Evolutionary conservation across 768 basidiomycete species (phyloP).

Genomic region (Rhizopogon roseolus): DNA sequence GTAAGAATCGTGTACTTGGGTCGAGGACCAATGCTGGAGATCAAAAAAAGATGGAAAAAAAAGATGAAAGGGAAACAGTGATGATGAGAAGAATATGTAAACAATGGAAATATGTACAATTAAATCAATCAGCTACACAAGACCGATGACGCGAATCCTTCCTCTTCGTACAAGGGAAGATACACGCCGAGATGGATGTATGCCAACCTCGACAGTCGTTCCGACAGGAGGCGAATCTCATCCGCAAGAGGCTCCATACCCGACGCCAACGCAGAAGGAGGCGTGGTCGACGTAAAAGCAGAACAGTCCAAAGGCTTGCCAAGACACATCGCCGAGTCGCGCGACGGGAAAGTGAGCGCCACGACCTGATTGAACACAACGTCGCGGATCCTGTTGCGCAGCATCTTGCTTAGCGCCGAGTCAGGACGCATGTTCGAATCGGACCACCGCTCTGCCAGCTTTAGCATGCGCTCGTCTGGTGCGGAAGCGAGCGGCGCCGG

Average conservation of each 20-base stretch:
- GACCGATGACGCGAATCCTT: slow-evolving; percentile 39
- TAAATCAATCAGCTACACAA: not conserved
- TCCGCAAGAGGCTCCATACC: slow-evolving; percentile 72
- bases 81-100: not conserved
- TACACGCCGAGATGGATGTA: slow-evolving; percentile 74
- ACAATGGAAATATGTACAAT: not conserved
- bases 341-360: slow-evolving; percentile 44
- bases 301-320: slow-evolving; percentile 20
- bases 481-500: slow-evolving; percentile 23
- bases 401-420: slow-evolving; percentile 55
- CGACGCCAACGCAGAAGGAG: slow-evolving; percentile 28
- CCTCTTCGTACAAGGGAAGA: slow-evolving; percentile 70
- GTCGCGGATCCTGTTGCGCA: slow-evolving; percentile 60
- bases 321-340: slow-evolving; percentile 29
- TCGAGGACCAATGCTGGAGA: not conserved
- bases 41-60: slow-evolving; percentile 1
- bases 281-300: slow-evolving; percentile 3
- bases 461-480: slow-evolving; percentile 51
- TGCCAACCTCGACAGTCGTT: slow-evolving; percentile 68
- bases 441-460: slow-evolving; percentile 69
- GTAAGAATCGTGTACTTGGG: not conserved
- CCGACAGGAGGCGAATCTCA: slow-evolving; percentile 61
- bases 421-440: slow-evolving; percentile 56
- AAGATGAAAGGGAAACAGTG: not conserved
- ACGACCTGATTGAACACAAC: slow-evolving; percentile 60